Base-by-base conservation (phyloP, 2,329 filamentous ascomycete genomes). In the Macrophomina tecta region DNA sequence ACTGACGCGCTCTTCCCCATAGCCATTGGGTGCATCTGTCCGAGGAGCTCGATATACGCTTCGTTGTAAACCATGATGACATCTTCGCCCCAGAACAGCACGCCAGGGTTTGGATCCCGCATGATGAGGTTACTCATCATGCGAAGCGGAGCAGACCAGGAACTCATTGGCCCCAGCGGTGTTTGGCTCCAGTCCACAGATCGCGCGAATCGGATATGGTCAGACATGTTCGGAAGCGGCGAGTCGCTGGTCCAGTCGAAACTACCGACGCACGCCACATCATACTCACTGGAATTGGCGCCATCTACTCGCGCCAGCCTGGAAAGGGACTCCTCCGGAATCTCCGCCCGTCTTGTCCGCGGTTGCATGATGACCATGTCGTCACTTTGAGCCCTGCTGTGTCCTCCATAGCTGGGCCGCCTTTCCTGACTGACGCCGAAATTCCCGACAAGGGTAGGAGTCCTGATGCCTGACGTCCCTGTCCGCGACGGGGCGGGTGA, bases 1-100 rank as follows among this genome's bases (percentile, higher is more conserved):
- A 90, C n/a, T 84, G 88, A 66, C 83, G 81, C 79, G 48, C 73
- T 74, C 82, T 85, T 1, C 87, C 91, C 70, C 81, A 88, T 65
- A 84, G 82, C 72, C 4, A 23, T 30, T 90, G 91, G 12, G 89
- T 80, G 78, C 9, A 73, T 68, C 0, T 55, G 56, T 2, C 73
- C 74, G 5, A 76, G 69, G 6, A 77, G 67, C 30, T 75, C 68
- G 5, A 76, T 70, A 30, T 78, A 79, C 0, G 71, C 68, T 40
- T 78, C 74, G 45, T 81, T 81, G 70, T 80, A 80, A 28, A 81
- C 61, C 69, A 78, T 76, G 23, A 72, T 73, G 51, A 76, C 73
- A 2, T 76, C 71, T 6, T 75, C 68, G 7, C 79, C 78, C 76
- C 84, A 40, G 86, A 88, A 73, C 3, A 77, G 51, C 8, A 74